Evolutionary conservation across 352 stramenopile species (phyloP), one percentile per base, ranked within the genome.

Genomic region (Paralagenidium karlingii): DNA sequence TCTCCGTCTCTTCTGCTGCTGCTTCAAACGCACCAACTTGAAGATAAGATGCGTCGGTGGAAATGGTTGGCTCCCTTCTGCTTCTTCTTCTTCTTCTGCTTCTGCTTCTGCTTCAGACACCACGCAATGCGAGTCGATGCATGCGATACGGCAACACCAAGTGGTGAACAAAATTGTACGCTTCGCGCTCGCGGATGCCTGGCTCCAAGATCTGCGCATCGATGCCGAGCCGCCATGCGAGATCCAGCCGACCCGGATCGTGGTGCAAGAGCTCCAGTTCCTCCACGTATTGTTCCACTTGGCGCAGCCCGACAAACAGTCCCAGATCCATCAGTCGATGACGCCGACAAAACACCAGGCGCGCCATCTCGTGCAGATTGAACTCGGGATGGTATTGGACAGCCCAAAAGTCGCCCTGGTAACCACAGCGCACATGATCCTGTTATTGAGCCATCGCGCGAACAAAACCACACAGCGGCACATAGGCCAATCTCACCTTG

Each of bases 361-460:
- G 55, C n/a, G 74, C 66, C 48, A 87, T 70, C 41, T 87, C 74
- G 43, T 87, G 68, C 32, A 84, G 48, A 32, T 87, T 59, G 42
- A 84, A 87, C 52, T 87, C 69, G 3, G 74, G 68, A 20, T 87
- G 74, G 44, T 87, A 87, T 43, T 87, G 74, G 21, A 83, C 43
- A 15, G 51, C 69, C 74, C 70, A 87, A 38, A 83, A 82, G n/a
- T 82, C 68, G 31, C 74, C 74, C 24, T 50, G 16, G 34, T 3
- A 16, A 26, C 7, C 18, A 26, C 6, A 24, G 4, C 8, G 16
- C 34, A 43, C 27, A 18, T 8, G 19, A 8, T 15, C 34, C n/a
- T 43, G 15, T n/a, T 20, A 16, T 43, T 43, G 33, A 21, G 16
- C 16, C 13, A 39, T 13, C 21, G 10, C 10, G 34, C 13, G 34